Evolutionary conservation across 345 rosid species (phyloP).

Genomic region (Tarenaya hassleriana): DNA sequence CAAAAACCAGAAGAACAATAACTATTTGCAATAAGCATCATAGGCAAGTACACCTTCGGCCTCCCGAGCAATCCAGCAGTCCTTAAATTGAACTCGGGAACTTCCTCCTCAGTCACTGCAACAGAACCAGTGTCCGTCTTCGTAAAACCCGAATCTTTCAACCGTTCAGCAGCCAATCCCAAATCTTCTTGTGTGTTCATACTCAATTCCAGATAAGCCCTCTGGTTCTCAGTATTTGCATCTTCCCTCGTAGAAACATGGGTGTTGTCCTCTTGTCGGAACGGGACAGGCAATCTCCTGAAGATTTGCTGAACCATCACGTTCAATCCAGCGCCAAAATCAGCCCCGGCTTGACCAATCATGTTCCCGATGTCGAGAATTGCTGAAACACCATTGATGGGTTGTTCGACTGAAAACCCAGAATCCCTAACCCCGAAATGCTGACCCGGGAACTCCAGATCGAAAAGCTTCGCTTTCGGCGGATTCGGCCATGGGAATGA

Average conservation of each 20-base stretch:
- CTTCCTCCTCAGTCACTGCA: slow-evolving; percentile 42
- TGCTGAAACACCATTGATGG: slow-evolving; percentile 54
- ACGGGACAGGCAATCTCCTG: slow-evolving; percentile 61
- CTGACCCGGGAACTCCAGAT: slow-evolving; percentile 57
- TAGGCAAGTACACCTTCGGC: slow-evolving; percentile 47
- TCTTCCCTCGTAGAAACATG: not conserved
- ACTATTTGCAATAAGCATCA: not conserved
- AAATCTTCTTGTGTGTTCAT: slow-evolving; percentile 26
- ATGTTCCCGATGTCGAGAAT: slow-evolving; percentile 66
- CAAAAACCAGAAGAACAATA: not conserved
- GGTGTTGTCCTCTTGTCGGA: slow-evolving; percentile 45
- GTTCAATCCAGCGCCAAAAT: slow-evolving; percentile 67
- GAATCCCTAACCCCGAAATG: slow-evolving; percentile 42
- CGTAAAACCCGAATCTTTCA: slow-evolving; percentile 36
- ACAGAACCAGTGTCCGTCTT: slow-evolving; percentile 31
- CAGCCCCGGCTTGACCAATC: slow-evolving; percentile 90
- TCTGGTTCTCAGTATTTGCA: slow-evolving; percentile 23
- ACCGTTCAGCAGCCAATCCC: slow-evolving; percentile 36
- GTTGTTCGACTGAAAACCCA: slow-evolving; percentile 34
- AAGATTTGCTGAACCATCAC: slow-evolving; percentile 77
- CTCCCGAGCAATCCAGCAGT: slow-evolving; percentile 48
- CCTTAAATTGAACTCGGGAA: slow-evolving; percentile 44
- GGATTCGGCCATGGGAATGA: slow-evolving; percentile 51
- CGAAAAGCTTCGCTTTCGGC: slow-evolving; percentile 52
- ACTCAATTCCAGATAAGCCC: slow-evolving; percentile 18